Evolutionary conservation across 768 basidiomycete genomes (phyloP), one percentile per base, ranked within the genome.

Genomic region (Serpula lacrymans): DNA sequence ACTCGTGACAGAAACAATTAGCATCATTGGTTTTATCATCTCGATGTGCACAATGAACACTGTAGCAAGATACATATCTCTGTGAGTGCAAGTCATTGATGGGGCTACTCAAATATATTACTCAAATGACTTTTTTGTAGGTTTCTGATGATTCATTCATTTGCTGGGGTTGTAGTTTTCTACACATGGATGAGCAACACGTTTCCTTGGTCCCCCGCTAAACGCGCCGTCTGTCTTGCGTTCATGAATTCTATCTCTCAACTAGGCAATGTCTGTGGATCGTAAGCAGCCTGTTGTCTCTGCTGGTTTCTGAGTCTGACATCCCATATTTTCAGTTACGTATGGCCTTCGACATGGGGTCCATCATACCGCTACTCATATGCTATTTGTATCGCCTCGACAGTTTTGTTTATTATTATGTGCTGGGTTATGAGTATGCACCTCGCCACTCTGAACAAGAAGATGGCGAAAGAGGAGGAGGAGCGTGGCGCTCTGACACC

Each of bases 191-290:
- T 74, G 36, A 68, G 68, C 38, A 75, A 70, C 47, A 69, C 71
- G 9, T 69, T 94, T 61, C 80, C 87, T 14, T 77, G 82, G n/a
- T 80, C 90, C 18, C 78, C 87, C 3, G 77, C 82, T 14, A 92
- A 92, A 60, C 80, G 90, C 6, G 86, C 89, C 7, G 82, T 90
- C n/a, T 83, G 82, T 13, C 68, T 94, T 28, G 90, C 88, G 1
- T 60, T 86, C 41, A 77, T 90, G 53, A 90, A 89, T 58, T 78
- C 83, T 23, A 77, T 88, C 52, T 82, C 82, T 10, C 81, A 88
- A 51, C 70, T 87, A 6, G 90, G 90, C 0, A 93, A 92, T 63
- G 70, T 94, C 24, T 66, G 79, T 30, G 87, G 89, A 46, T 80
- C 87, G 69, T 91, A 66, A 65, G 78, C 21, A 3, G 24, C 4